Evolutionary conservation across 2,329 filamentous ascomycete species (phyloP), one percentile per base, ranked within the genome.

Genomic region (Boeremia exigua): DNA sequence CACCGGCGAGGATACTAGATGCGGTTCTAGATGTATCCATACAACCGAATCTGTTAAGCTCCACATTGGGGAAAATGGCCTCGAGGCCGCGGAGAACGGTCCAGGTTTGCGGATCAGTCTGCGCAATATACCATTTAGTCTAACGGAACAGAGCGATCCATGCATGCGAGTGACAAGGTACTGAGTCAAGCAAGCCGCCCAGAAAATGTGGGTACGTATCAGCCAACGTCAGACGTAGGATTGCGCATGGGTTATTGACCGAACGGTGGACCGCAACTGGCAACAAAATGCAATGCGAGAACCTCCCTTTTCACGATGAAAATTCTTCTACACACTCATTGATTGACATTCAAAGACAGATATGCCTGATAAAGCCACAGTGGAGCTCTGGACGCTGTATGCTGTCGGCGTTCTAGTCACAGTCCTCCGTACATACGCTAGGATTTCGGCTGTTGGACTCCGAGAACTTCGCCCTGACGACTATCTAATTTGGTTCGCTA

Each of bases 301-400:
- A 37, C 6, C 12, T 43, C 38, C 27, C 33, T 23, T 12, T 32
- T 15, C 15, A 28, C 15, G 2, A 23, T 23, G 19, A 25, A 6
- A 17, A 43, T 12, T 17, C 25, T 40, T 27, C 37, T 4, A 30
- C 23, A n/a, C 8, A 37, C 14, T 15, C 23, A 9, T 6, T 27
- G 32, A 28, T 54, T 15, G 36, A 48, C 6, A 17, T 12, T 11
- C 19, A 4, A 14, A 19, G 27, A 39, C n/a, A 34, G 37, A 8
- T 14, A 46, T 52, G 40, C 25, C 40, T n/a, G 15, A 5, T 38
- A 52, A 38, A 17, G 38, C 47, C 11, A 19, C 47, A 17, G 51
- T 53, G 29, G 58, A 67, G 40, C 49, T 63, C n/a, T 67, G 62
- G 59, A 61, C 57, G 11, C 48, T 65, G 15, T 58, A 60, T 46